These are phyloP conservation scores for Neurospora sp. DNA, from an alignment of 495 filamentous ascomycete species.

Conservation along the genomic window DNA sequence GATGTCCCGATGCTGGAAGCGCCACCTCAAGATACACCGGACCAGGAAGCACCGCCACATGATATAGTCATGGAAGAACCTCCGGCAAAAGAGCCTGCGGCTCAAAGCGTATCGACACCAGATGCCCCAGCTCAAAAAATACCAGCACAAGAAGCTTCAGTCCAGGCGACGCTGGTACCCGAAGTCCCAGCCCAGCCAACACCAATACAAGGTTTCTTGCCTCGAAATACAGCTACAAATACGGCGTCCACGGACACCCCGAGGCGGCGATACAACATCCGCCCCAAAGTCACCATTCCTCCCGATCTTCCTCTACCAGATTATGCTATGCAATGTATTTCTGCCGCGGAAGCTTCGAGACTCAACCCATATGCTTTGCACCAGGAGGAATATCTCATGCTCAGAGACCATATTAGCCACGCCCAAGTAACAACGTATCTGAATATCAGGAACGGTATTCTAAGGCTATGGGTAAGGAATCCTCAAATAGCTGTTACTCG, in stretches of 20 bases:
- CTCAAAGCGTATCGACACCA: background rate
- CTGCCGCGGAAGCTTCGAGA: conserved; percentile 79
- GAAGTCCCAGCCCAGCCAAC: background rate
- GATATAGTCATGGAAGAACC: background rate
- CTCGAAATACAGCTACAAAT: background rate
- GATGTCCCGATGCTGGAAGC: background rate
- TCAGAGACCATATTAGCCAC: conserved; percentile 73
- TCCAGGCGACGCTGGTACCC: background rate
- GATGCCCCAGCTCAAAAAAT: background rate
- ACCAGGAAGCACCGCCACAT: background rate
- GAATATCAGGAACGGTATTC: conserved; percentile 91
- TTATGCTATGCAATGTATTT: conserved; percentile 79
- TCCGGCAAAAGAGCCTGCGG: background rate
- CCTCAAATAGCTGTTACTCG: conserved; percentile 75
- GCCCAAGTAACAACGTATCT: conserved; percentile 91
- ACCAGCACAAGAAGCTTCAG: background rate
- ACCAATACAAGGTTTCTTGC: background rate
- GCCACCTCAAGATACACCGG: background rate
- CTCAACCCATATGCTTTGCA: conserved; percentile 86
- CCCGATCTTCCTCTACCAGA: conserved; percentile 57
- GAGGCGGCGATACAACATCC: conserved; percentile 41
- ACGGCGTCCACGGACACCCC: background rate
- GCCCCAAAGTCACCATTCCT: conserved; percentile 74
- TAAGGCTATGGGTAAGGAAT: conserved; percentile 85
- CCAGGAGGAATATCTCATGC: conserved; percentile 68